These are phyloP conservation scores for Metschnikowia lachancei DNA, from an alignment of 805 yeast species.

Conservation along the genomic window DNA sequence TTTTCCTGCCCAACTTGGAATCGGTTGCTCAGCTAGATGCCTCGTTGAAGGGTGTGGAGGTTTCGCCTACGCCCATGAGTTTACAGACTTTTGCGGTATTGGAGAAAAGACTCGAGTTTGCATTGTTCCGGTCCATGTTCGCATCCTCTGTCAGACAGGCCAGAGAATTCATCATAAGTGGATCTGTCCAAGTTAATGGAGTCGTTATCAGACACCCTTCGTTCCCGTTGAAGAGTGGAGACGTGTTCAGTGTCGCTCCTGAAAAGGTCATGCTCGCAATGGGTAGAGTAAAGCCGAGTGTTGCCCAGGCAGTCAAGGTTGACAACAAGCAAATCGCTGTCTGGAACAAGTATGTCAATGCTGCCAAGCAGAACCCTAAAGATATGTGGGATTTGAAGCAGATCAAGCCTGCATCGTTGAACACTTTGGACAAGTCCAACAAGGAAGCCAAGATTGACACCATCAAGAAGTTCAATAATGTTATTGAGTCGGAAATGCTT, in stretches of 20 bases:
- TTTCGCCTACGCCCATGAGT: slow-evolving; percentile 72
- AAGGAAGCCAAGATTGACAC: slow-evolving; percentile 16
- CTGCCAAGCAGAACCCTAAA: slow-evolving; percentile 56
- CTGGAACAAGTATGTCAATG: slow-evolving; percentile 72
- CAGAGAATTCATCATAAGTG: slow-evolving; percentile 76
- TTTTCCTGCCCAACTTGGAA: slow-evolving; percentile 67
- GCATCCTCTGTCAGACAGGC: slow-evolving; percentile 94
- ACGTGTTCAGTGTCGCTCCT: slow-evolving; percentile 80
- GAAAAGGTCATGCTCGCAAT: slow-evolving; percentile 80
- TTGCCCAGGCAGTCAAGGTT: slow-evolving; percentile 61
- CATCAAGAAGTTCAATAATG: slow-evolving; percentile 34
- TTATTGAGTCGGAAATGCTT: slow-evolving; percentile 44
- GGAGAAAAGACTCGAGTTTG: slow-evolving; percentile 87
- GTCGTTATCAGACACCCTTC: slow-evolving; percentile 74
- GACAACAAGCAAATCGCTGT: slow-evolving; percentile 69
- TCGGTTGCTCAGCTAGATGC: slow-evolving; percentile 90
- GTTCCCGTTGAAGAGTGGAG: slow-evolving; percentile 77
- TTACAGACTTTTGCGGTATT: slow-evolving; percentile 85
- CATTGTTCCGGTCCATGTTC: slow-evolving; percentile 87
- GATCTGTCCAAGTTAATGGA: slow-evolving; percentile 85
- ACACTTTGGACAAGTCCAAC: slow-evolving; percentile 23
- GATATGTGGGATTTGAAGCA: slow-evolving; percentile 51
- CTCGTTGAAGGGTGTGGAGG: slow-evolving; percentile 58
- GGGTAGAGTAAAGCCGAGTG: slow-evolving; percentile 80
- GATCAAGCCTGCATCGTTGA: slow-evolving; percentile 40